Evolutionary conservation across 2,329 filamentous ascomycete species (phyloP).

Genomic region (Monilinia vaccinii-corymbosi): DNA sequence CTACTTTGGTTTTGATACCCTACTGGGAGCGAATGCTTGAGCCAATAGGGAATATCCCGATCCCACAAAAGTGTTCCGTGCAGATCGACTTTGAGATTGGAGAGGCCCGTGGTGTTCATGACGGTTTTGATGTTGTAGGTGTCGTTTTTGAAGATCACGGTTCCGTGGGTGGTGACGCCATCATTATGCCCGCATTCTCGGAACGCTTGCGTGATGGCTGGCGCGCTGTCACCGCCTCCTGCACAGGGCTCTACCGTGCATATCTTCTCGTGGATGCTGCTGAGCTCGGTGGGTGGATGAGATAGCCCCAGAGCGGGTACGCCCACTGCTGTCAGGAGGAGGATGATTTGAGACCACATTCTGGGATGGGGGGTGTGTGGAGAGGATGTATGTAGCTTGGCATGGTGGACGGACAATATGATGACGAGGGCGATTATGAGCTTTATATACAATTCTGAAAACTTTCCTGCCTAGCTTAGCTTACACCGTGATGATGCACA

Average conservation of each 20-base stretch:
- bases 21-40: constrained; percentile 36
- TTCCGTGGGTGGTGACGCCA: constrained; percentile 22
- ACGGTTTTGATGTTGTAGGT: constrained; percentile 38
- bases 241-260: constrained; percentile 24
- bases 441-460: neutral
- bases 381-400: neutral
- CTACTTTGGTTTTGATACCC: constrained; percentile 48
- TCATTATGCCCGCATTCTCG: constrained; percentile 31
- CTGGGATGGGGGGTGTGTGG: neutral
- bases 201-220: constrained; percentile 35
- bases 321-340: neutral
- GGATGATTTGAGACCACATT: constrained; percentile 2
- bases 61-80: constrained; percentile 40
- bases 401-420: neutral
- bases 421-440: neutral
- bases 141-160: constrained; percentile 33
- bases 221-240: constrained; percentile 19
- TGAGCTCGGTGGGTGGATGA: neutral
- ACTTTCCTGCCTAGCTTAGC: neutral
- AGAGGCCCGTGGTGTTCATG: constrained; percentile 36
- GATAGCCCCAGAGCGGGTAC: neutral
- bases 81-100: constrained; percentile 39
- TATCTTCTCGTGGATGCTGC: neutral
- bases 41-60: constrained; percentile 1
- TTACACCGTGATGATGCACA: neutral